These are phyloP conservation scores for Massariosphaeria phaeospora DNA, from an alignment of 495 filamentous ascomycete genomes.

Conservation along the genomic window DNA sequence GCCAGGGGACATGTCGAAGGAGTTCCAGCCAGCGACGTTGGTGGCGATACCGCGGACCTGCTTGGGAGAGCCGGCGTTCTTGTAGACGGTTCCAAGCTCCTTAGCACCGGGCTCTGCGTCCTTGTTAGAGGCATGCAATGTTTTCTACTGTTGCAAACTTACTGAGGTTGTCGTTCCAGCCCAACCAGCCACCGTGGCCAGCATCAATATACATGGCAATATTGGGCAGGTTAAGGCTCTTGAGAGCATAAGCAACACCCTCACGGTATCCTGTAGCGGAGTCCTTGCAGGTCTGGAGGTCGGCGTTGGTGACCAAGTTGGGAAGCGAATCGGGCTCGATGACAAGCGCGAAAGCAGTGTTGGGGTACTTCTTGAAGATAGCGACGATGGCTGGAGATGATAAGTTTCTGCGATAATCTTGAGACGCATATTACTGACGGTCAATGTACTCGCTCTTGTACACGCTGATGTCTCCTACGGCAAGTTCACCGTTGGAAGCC, in stretches of 20 bases:
- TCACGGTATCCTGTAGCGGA: slow-evolving; percentile 61
- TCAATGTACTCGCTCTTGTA: slow-evolving; percentile 70
- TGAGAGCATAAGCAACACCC: slow-evolving; percentile 67
- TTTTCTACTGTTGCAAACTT: not conserved
- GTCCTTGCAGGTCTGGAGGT: slow-evolving; percentile 57
- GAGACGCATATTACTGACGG: slow-evolving; percentile 19
- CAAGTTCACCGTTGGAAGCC: slow-evolving; percentile 74
- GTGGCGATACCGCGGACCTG: slow-evolving; percentile 68
- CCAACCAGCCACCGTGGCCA: slow-evolving; percentile 77
- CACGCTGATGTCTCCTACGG: slow-evolving; percentile 51
- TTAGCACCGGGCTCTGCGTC: slow-evolving; percentile 55
- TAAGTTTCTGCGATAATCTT: slow-evolving; percentile 8
- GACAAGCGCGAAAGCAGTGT: slow-evolving; percentile 52
- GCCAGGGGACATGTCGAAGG: slow-evolving; percentile 44
- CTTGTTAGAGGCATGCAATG: slow-evolving; percentile 5
- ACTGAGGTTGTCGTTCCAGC: slow-evolving; percentile 71
- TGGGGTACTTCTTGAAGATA: slow-evolving; percentile 51
- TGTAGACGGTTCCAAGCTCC: slow-evolving; percentile 64
- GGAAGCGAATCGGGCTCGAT: slow-evolving; percentile 75
- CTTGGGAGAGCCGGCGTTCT: slow-evolving; percentile 57
- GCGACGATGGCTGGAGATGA: slow-evolving; percentile 52
- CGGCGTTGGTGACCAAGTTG: slow-evolving; percentile 74
- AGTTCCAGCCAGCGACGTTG: slow-evolving; percentile 77
- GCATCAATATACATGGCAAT: slow-evolving; percentile 82
- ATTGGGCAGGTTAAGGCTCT: slow-evolving; percentile 66